Evolutionary conservation across 2,329 filamentous ascomycete species (phyloP), one percentile per base, ranked within the genome.

Genomic region (Ramularia endophylla): DNA sequence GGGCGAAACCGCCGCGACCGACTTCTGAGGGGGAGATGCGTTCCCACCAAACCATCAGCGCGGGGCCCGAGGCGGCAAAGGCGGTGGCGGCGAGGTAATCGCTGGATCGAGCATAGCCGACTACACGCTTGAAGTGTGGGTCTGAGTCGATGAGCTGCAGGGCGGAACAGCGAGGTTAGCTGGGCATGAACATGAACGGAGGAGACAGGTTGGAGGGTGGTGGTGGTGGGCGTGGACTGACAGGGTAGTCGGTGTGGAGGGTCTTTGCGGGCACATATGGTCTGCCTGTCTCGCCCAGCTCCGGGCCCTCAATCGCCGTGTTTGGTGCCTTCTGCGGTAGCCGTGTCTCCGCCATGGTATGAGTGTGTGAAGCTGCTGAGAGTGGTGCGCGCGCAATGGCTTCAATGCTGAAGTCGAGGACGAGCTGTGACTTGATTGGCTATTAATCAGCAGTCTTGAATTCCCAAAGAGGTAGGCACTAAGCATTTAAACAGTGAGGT

Each of bases 91-190:
- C 71, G 29, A 75, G 72, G 68, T 94, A 97, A 68, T 98, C 92
- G 36, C 83, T 85, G 35, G 80, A 72, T 50, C 92, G 80, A 50
- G 89, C 85, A 76, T 98, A 98, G 61, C 80, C 69, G 51, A 95
- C 66, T 13, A 97, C 92, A 63, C 92, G 83, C 68, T 81, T 87
- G 68, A 97, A 84, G 69, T 98, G 92, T 60, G 92, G 92, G 70
- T 98, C 92, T 73, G 87, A 94, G 74, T 98, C 92, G 69, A 98
- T 97, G 72, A 97, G 85, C 92, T 98, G 70, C 36, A 38, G 38
- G 19, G 29, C 28, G 51, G 63, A 8, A 22, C 4, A 51, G 50
- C 53, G 27, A 43, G 46, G 43, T 29, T 32, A 31, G 32, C n/a
- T n/a, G n/a, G n/a, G n/a, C n/a, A n/a, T n/a, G n/a, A n/a, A n/a